Conservation (phyloP, 352 stramenopile species). For the Pythium volutum region DNA sequence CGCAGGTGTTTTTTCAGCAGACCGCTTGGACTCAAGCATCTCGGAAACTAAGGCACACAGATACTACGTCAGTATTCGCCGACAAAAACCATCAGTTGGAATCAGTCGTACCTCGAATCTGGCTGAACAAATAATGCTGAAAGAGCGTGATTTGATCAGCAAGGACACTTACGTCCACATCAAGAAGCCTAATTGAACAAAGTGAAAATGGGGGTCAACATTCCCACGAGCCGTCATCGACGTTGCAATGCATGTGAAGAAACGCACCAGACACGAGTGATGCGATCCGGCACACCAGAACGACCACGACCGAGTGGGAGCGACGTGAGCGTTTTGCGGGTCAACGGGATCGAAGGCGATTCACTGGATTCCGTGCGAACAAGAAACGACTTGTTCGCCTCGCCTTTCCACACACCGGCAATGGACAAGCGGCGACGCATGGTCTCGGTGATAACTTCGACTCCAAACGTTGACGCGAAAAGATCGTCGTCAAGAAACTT, state of each 20-base stretch:
- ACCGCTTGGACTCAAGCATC: conserved; percentile 70
- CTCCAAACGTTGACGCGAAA: conserved; percentile 57
- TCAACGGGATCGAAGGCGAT: conserved; percentile 28
- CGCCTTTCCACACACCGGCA: conserved; percentile 65
- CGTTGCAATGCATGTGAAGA: neutral
- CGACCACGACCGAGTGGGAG: conserved; percentile 14
- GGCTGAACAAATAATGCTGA: conserved; percentile 87
- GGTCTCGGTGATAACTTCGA: conserved; percentile 74
- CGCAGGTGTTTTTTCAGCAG: conserved; percentile 71
- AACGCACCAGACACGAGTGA: conserved; percentile 56
- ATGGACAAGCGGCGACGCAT: conserved; percentile 74
- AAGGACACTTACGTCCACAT: conserved; percentile 74
- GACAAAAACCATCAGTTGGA: neutral
- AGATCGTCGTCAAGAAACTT: conserved; percentile 77
- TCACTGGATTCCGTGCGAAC: conserved; percentile 41
- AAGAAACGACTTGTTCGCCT: conserved; percentile 59
- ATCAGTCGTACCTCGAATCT: conserved; percentile 61
- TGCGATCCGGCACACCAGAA: conserved; percentile 23
- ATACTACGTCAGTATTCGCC: neutral
- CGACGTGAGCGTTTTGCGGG: conserved; percentile 23
- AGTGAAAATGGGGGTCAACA: neutral
- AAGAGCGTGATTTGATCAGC: conserved; percentile 84
- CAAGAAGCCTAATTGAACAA: conserved; percentile 47
- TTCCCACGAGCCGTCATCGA: neutral
- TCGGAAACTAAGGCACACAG: conserved; percentile 52